Conservation (phyloP, 805 yeast species). For the Nadsonia fulvescens region DNA sequence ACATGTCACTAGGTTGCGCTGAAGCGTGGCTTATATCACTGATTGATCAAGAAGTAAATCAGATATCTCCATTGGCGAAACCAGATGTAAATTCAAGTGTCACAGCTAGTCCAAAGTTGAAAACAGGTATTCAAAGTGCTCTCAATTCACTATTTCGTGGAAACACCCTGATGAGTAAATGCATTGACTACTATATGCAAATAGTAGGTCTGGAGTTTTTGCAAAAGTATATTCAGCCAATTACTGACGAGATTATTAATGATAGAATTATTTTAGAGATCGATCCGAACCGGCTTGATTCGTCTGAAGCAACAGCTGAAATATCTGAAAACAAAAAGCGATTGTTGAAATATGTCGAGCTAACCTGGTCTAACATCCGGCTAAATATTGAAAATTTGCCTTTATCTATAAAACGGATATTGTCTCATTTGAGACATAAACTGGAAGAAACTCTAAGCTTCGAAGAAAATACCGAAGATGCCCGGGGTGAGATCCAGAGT, state of each 20-base stretch:
- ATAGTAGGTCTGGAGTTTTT: constrained; percentile 67
- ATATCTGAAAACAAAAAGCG: constrained; percentile 27
- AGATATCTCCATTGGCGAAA: constrained; percentile 5
- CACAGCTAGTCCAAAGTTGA: constrained; percentile 1
- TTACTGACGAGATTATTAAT: constrained; percentile 35
- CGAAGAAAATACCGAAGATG: constrained; percentile 6
- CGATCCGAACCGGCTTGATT: constrained; percentile 47
- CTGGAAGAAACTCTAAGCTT: constrained; percentile 22
- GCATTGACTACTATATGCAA: constrained; percentile 60
- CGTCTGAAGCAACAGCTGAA: constrained; percentile 21
- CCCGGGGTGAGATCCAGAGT: no score
- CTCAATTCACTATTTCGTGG: constrained; percentile 61
- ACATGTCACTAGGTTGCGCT: constrained; percentile 51
- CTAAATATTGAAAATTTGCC: constrained; percentile 64
- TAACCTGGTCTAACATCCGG: constrained; percentile 50
- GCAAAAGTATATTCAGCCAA: constrained; percentile 52
- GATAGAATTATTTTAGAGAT: constrained; percentile 48
- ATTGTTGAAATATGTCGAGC: constrained; percentile 32
- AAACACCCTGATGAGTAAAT: constrained; percentile 62
- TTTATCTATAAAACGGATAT: constrained; percentile 38
- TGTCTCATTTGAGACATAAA: constrained; percentile 42
- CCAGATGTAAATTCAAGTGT: no score
- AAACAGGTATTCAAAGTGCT: constrained; percentile 3
- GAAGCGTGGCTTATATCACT: constrained; percentile 56
- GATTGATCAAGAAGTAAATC: constrained; percentile 43